Base-by-base conservation (phyloP, 805 yeast genomes). In the Debaryomyces hansenii region DNA sequence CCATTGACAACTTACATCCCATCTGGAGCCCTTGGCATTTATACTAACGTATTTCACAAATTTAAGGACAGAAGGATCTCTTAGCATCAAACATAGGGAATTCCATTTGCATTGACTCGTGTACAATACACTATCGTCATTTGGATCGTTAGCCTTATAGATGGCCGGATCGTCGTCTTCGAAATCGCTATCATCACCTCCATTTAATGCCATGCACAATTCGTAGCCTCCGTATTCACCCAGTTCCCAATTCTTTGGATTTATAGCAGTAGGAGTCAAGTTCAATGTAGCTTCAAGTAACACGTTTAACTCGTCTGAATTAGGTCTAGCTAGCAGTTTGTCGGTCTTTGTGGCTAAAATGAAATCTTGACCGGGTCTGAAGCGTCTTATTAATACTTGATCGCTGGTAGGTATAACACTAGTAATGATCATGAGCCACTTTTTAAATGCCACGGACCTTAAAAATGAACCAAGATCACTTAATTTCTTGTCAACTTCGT, bases 221-320 rank as follows among this genome's bases (percentile, higher is more conserved):
- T 94, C 97, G 66, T 95, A 94, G 1, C 97, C 99, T 32, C 99
- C 99, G 41, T 76, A 69, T 57, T 89, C 96, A n/a, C 96, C 96
- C 29, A 80, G 73, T 41, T 82, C 88, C 97, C 97, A 92, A 34
- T 88, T 88, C 47, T 71, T 68, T 2, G 86, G 77, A 39, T 60
- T 62, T 5, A 49, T 49, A 4, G 77, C 77, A 2, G 73, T 71
- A 0, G 97, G 96, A 0, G 98, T 92, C 38, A 94, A 63, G 45
- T 84, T 81, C 46, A 92, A 66, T 0, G 96, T 87, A 2, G 90
- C 94, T 58, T 92, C 98, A 15, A 92, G 63, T 37, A 80, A 67
- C 2, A 75, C 70, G 38, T 71, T 70, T 46, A 67, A 52, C 33
- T 72, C 72, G 21, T 66, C 67, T 10, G 73, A 20, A 55, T 70